phyloP scores from a whole-genome alignment of 1,284 basidiomycete species.

The Austroboletus niveus region DNA sequence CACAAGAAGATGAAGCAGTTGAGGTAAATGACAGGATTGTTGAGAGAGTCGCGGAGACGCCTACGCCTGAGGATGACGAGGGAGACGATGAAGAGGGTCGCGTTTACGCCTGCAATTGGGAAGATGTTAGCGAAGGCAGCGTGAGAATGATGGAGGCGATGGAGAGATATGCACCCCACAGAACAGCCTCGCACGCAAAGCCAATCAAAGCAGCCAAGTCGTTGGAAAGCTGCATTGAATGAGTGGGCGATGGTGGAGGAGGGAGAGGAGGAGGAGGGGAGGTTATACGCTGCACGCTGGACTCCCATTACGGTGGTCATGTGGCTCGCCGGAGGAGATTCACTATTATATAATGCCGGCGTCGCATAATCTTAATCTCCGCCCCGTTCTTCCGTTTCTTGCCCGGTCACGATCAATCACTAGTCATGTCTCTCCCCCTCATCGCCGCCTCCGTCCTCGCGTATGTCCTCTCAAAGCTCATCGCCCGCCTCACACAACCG shows the following conservation, averaged over 20 bases:
- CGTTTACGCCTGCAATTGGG: conserved; percentile 19
- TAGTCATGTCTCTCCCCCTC: not conserved
- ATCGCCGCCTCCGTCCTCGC: conserved; percentile 6
- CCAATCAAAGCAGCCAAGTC: conserved; percentile 35
- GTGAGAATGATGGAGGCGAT: not conserved
- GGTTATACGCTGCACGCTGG: not conserved
- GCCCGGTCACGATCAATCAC: too few relatives aligned
- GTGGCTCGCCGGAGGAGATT: not conserved
- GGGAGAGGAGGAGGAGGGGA: not conserved
- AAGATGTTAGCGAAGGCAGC: not conserved
- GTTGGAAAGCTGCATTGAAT: conserved; percentile 17
- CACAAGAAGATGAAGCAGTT: conserved; percentile 32
- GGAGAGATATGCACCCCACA: conserved; percentile 26
- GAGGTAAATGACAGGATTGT: conserved; percentile 25
- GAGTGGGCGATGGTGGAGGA: not conserved
- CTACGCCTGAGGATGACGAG: conserved; percentile 20
- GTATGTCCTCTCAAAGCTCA: conserved; percentile 14
- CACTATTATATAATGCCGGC: too few relatives aligned
- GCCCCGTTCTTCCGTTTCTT: too few relatives aligned
- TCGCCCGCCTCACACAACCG: conserved; percentile 9
- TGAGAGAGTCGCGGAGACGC: conserved; percentile 9
- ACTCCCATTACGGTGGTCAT: not conserved
- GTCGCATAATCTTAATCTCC: too few relatives aligned
- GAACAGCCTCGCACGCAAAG: conserved; percentile 32
- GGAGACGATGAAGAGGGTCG: conserved; percentile 27